Evolutionary conservation across 495 filamentous ascomycete species (phyloP).

Genomic region (Sabuloglossum arenarium): DNA sequence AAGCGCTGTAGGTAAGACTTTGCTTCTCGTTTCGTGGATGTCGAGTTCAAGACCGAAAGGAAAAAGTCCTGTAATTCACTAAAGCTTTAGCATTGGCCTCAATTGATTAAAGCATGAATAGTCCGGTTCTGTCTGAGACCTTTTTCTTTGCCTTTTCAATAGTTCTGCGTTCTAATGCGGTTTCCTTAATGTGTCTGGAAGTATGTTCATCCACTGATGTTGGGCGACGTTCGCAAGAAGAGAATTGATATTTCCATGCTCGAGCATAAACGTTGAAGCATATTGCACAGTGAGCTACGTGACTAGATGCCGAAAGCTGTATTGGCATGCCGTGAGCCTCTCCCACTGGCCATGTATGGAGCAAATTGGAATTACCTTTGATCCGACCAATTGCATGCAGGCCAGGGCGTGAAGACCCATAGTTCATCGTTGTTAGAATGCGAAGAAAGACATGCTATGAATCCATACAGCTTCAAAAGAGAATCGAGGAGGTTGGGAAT

Average conservation of each 20-base stretch:
- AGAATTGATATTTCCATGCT: not conserved
- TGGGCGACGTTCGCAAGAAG: not conserved
- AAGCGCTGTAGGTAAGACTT: conserved; percentile 72
- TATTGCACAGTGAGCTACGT: not conserved
- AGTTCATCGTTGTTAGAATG: not conserved
- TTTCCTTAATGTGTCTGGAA: not conserved
- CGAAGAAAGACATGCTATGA: not conserved
- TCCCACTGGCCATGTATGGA: not conserved
- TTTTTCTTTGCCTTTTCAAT: not conserved
- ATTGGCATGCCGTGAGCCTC: not conserved
- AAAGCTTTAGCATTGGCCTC: not conserved
- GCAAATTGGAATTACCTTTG: not conserved
- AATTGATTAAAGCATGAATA: not conserved
- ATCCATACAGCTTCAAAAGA: not conserved
- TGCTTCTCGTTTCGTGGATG: conserved; percentile 77
- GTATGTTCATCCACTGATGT: not conserved
- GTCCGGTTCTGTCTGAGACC: not conserved
- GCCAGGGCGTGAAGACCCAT: not conserved
- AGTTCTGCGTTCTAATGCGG: not conserved
- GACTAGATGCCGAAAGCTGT: not conserved
- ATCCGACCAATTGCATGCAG: not conserved
- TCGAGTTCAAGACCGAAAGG: conserved; percentile 59
- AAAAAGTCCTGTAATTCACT: conserved; percentile 43
- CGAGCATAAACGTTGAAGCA: not conserved
- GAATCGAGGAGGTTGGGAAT: not conserved